Conservation (phyloP, 1,284 basidiomycete genomes). For the Sanghuangporus sanghuang region DNA sequence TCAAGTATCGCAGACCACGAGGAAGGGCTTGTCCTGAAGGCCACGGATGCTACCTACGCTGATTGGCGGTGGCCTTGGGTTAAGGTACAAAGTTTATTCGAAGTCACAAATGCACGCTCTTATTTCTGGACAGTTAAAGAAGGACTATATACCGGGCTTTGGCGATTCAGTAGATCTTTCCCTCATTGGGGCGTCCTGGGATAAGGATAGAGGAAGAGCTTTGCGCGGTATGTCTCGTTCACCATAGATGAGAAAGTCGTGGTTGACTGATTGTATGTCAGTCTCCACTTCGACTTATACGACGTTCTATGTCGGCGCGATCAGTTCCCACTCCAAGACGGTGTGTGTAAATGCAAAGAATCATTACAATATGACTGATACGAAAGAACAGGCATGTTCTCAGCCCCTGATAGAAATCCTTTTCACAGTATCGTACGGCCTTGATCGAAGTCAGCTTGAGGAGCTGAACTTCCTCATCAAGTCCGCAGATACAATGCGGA, state of each 20-base stretch:
- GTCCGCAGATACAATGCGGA: slow-evolving; percentile 36
- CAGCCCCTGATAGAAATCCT: slow-evolving; percentile 62
- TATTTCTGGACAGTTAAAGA: slow-evolving; percentile 39
- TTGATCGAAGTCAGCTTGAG: slow-evolving; percentile 60
- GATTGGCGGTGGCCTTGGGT: slow-evolving; percentile 66
- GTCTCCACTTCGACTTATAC: slow-evolving; percentile 71
- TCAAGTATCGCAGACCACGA: slow-evolving; percentile 42
- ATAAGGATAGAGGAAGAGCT: slow-evolving; percentile 69
- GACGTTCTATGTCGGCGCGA: slow-evolving; percentile 70
- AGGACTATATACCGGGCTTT: slow-evolving; percentile 78
- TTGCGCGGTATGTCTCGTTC: slow-evolving; percentile 55
- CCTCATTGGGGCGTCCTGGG: slow-evolving; percentile 73
- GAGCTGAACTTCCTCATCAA: slow-evolving; percentile 63
- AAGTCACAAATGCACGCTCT: neutral
- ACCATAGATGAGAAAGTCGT: neutral
- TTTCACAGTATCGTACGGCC: slow-evolving; percentile 72
- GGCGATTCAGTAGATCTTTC: slow-evolving; percentile 79
- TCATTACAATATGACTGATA: neutral
- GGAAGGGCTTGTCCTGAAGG: slow-evolving; percentile 78
- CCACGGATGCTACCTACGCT: slow-evolving; percentile 60
- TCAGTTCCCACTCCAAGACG: slow-evolving; percentile 28
- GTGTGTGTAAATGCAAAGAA: neutral
- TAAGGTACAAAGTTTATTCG: slow-evolving; percentile 43
- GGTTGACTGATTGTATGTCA: slow-evolving; percentile 25
- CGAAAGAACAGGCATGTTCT: slow-evolving; percentile 9